Evolutionary conservation across 2,329 filamentous ascomycete genomes (phyloP).

Genomic region (Monilinia laxa): DNA sequence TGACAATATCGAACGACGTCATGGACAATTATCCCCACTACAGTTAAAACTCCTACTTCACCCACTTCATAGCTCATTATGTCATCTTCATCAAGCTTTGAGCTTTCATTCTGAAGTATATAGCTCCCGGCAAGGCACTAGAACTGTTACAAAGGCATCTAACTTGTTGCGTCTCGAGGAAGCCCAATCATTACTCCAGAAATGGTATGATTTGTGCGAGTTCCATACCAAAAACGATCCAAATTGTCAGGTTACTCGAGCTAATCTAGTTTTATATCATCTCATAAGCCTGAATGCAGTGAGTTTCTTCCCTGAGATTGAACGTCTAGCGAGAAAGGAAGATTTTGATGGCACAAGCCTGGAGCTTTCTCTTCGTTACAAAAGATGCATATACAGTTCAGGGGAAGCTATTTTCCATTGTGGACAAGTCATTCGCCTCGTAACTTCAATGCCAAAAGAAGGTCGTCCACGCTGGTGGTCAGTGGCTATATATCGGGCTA

Average conservation of each 20-base stretch:
- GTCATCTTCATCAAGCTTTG: slow-evolving; percentile 63
- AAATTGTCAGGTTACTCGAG: slow-evolving; percentile 58
- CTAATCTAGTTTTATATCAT: slow-evolving; percentile 68
- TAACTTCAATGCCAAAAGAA: slow-evolving; percentile 59
- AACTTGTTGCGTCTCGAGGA: slow-evolving; percentile 62
- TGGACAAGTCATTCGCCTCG: slow-evolving; percentile 63
- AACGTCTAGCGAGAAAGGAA: slow-evolving; percentile 63
- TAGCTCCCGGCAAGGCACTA: slow-evolving; percentile 45
- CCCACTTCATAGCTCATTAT: slow-evolving; percentile 64
- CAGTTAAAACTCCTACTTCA: slow-evolving; percentile 68
- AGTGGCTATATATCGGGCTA: slow-evolving; percentile 67
- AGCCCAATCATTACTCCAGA: slow-evolving; percentile 61
- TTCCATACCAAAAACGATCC: slow-evolving; percentile 55
- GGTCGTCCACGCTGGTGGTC: slow-evolving; percentile 69
- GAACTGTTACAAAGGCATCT: slow-evolving; percentile 57
- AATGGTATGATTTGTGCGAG: slow-evolving; percentile 66
- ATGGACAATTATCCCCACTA: slow-evolving; percentile 48
- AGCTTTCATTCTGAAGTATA: slow-evolving; percentile 62
- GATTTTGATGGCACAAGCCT: slow-evolving; percentile 53
- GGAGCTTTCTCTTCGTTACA: slow-evolving; percentile 56
- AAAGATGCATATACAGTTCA: slow-evolving; percentile 61
- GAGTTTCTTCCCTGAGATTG: slow-evolving; percentile 66
- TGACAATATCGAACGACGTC: slow-evolving; percentile 56
- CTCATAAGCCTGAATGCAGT: slow-evolving; percentile 68
- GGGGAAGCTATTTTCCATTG: slow-evolving; percentile 66